Evolutionary conservation across 495 filamentous ascomycete genomes (phyloP), one percentile per base, ranked within the genome.

Genomic region (Penicillium salamii): DNA sequence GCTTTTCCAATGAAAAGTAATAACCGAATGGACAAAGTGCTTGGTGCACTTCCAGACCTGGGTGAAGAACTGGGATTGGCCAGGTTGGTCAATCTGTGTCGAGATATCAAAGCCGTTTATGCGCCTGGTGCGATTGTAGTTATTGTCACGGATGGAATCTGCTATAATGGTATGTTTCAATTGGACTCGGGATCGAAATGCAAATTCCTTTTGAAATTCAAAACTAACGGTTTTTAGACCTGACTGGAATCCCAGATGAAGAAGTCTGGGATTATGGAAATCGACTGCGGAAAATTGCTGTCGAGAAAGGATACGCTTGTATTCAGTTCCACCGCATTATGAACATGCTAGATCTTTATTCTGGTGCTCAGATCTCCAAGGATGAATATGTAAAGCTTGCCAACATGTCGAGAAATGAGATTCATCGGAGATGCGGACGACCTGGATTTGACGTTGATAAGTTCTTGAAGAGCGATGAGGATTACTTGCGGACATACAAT

Each of bases 1-100:
- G 76, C 74, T 3, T 81, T 81, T 46, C 77, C 77, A 0, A 79
- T 78, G 65, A 80, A 80, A 54, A 79, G 75, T 1, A 67, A 76
- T 7, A 76, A 79, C 44, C 63, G 60, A 5, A 54, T 55, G 21
- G 61, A 62, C 15, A 78, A 79, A 26, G 76, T 78, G 0, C 58
- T 79, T 4, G 77, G 78, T 5, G 55, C 52, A 13, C 56, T 77
- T 20, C 77, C 78, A 3, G 78, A 81, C 44, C 77, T 68, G 34
- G 75, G 71, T 9, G 77, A 79, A 49, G 72, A 78, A 53, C 65
- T 80, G 42, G 74, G 76, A 3, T 63, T 80, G 7, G 67, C 62
- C n/a, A 66, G 70, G 13, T 58, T 80, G 29, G 63, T 76, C 33
- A 57, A 59, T 18, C 43, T 79, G 13, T 76, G 73, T 45, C 52